Evolutionary conservation across 2,329 filamentous ascomycete genomes (phyloP).

Genomic region (Ilyonectria robusta): DNA sequence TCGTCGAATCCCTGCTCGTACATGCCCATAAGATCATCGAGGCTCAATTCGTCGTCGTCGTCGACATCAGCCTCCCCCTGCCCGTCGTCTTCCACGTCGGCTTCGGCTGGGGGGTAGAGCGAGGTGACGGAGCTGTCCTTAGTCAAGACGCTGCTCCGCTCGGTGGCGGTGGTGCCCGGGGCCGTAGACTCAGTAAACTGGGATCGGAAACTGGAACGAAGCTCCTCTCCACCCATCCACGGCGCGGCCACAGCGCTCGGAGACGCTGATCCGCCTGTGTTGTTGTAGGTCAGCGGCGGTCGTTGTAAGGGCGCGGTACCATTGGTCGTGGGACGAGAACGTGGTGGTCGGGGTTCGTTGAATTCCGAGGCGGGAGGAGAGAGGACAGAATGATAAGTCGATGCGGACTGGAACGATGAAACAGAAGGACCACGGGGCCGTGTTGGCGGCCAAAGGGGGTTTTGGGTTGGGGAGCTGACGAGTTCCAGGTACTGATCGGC

Average conservation of each 20-base stretch:
- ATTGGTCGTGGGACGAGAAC: constrained; percentile 49
- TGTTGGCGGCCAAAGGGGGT: constrained; percentile 56
- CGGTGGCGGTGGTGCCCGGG: constrained; percentile 77
- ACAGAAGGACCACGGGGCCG: constrained; percentile 62
- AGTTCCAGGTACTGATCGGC: constrained; percentile 51
- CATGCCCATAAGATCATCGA: constrained; percentile 80
- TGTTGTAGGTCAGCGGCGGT: constrained; percentile 49
- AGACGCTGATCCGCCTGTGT: constrained; percentile 54
- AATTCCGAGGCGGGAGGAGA: constrained; percentile 61
- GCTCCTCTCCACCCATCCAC: constrained; percentile 66
- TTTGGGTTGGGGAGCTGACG: constrained; percentile 46
- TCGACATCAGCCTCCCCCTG: constrained; percentile 49
- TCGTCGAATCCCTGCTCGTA: constrained; percentile 74
- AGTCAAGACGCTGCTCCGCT: constrained; percentile 85
- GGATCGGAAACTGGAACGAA: constrained; percentile 70
- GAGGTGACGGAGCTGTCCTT: constrained; percentile 83
- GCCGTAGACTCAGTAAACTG: constrained; percentile 68
- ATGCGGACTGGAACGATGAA: constrained; percentile 63
- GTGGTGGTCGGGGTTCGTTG: constrained; percentile 51
- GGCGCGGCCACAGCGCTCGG: constrained; percentile 57
- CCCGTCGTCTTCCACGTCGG: constrained; percentile 53
- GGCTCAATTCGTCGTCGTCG: constrained; percentile 70
- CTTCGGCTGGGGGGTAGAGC: constrained; percentile 55
- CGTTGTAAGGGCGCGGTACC: constrained; percentile 45
- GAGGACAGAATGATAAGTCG: constrained; percentile 56